Evolutionary conservation across 106 monocot genomes (phyloP).

Genomic region (Xerophyta viscosa): DNA sequence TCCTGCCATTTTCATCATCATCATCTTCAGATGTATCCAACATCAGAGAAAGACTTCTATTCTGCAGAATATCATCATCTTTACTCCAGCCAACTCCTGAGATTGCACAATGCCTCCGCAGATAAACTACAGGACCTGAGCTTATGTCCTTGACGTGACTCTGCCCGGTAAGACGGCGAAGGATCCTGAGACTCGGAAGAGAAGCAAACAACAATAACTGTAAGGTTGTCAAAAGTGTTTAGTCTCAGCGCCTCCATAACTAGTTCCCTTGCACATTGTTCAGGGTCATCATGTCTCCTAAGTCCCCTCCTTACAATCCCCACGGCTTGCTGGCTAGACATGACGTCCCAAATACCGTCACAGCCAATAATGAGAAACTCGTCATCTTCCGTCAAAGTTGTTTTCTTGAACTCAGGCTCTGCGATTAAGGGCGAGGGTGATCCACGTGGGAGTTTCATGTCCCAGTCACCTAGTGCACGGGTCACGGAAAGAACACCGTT

Average conservation of each 20-base stretch:
- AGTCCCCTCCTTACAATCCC: constrained; percentile 34
- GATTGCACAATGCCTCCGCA: constrained; percentile 30
- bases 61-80: no score
- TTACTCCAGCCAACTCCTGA: constrained; percentile 19
- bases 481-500: constrained; percentile 58
- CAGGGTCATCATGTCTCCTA: constrained; percentile 40
- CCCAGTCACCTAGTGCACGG: constrained; percentile 64
- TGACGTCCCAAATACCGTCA: constrained; percentile 73
- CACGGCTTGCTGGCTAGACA: constrained; percentile 53
- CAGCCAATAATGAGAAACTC: constrained; percentile 70
- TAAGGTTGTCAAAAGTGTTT: constrained; percentile 50
- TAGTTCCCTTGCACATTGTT: constrained; percentile 50
- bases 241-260: constrained; percentile 54
- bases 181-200: constrained; percentile 15
- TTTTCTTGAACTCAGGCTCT: constrained; percentile 46
- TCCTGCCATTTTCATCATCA: no score
- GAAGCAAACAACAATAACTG: constrained; percentile 55
- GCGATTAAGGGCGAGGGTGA: constrained; percentile 44
- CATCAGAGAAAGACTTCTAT: no score
- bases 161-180: background rate
- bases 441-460: constrained; percentile 33
- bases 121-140: constrained; percentile 45
- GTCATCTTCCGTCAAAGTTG: constrained; percentile 34
- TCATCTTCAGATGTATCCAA: no score
- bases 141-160: constrained; percentile 3